phyloP scores from a whole-genome alignment of 1,139 yeast genomes.

The Suhomyces taliae region DNA sequence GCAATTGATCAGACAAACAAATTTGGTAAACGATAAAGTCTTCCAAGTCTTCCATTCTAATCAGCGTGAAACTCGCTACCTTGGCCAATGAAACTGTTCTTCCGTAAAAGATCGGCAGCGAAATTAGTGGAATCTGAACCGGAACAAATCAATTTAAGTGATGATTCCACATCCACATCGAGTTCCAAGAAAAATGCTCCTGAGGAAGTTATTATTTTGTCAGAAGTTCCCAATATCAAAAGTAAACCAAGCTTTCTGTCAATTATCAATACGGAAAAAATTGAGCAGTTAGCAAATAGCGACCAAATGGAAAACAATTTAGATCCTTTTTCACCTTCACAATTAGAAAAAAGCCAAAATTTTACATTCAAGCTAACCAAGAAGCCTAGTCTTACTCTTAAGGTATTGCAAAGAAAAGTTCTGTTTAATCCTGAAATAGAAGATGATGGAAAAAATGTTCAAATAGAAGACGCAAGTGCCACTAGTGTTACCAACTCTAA shows the following conservation, averaged over 20 bases:
- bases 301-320: conserved; percentile 11
- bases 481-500: no score
- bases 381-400: conserved; percentile 4
- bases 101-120: not conserved
- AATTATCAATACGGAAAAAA: conserved; percentile 2
- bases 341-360: conserved; percentile 10
- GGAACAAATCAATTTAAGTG: not conserved
- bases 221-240: conserved; percentile 10
- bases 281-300: conserved; percentile 8
- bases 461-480: no score
- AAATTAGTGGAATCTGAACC: not conserved
- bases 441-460: not conserved
- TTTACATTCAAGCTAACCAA: conserved; percentile 5
- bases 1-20: no score
- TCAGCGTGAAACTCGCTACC: no score
- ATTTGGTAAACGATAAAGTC: no score
- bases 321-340: conserved; percentile 13
- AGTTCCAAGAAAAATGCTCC: not conserved
- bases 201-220: conserved; percentile 5
- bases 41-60: no score
- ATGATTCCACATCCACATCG: conserved; percentile 3
- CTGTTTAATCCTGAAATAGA: conserved; percentile 6
- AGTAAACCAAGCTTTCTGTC: conserved; percentile 7
- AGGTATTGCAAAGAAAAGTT: conserved; percentile 7
- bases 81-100: not conserved